Evolutionary conservation across 2,329 filamentous ascomycete genomes (phyloP).

Genomic region (Emmonsia crescens): DNA sequence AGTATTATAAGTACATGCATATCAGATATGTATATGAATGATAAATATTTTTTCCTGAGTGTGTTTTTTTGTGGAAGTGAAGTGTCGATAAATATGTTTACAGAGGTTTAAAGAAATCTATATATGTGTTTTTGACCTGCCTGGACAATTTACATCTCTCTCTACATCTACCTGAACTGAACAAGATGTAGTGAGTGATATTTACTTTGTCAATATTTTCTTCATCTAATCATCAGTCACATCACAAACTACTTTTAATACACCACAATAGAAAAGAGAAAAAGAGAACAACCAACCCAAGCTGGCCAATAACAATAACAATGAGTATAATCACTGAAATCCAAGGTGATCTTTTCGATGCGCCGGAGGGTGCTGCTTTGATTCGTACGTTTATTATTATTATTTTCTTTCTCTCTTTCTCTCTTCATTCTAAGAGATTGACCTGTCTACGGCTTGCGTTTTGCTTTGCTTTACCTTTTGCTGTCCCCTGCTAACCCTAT

Average conservation of each 20-base stretch:
- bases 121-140: too few relatives aligned
- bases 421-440: not conserved
- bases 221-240: too few relatives aligned
- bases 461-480: not conserved
- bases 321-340: conserved; percentile 2
- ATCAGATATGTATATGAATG: not conserved
- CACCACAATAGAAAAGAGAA: not conserved
- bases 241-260: too few relatives aligned
- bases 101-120: too few relatives aligned
- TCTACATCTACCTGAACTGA: too few relatives aligned
- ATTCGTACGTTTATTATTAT: conserved; percentile 1
- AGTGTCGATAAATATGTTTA: too few relatives aligned
- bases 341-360: conserved; percentile 4
- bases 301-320: not conserved
- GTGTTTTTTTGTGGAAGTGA: too few relatives aligned
- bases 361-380: conserved; percentile 4
- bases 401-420: not conserved
- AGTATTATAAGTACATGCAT: not conserved
- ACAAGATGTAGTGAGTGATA: too few relatives aligned
- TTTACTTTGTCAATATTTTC: too few relatives aligned
- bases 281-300: not conserved
- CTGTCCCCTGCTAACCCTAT: not conserved
- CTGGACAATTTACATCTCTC: too few relatives aligned
- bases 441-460: not conserved
- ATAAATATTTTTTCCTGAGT: too few relatives aligned